These are phyloP conservation scores for Globisporangium uncinulatum DNA, from an alignment of 352 stramenopile genomes.

Conservation along the genomic window DNA sequence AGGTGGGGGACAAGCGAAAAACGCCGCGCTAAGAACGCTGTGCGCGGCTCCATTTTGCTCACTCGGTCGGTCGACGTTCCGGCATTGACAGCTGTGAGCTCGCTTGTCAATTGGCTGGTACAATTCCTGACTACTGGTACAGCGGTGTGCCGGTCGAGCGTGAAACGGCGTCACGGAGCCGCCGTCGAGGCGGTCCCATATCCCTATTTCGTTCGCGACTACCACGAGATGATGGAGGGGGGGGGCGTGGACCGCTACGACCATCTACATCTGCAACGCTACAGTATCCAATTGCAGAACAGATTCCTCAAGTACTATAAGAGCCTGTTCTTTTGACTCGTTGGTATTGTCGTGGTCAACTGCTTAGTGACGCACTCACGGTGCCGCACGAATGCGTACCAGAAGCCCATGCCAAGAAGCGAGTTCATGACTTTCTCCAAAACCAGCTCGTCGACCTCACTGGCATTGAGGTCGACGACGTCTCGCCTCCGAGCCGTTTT, in stretches of 20 bases:
- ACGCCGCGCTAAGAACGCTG: background rate
- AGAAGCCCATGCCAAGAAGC: too few relatives aligned
- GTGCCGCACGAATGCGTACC: background rate
- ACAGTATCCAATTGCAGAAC: background rate
- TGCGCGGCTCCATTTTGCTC: background rate
- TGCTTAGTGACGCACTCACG: background rate
- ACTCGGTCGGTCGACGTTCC: background rate
- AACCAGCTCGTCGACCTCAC: background rate
- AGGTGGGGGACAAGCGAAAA: background rate
- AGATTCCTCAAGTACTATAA: slow-evolving; percentile 3
- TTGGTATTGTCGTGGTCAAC: background rate
- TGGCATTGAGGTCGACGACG: too few relatives aligned
- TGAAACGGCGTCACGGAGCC: background rate
- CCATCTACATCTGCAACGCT: background rate
- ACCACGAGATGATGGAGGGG: background rate
- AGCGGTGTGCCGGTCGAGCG: background rate
- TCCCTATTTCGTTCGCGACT: background rate
- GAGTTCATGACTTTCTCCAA: background rate
- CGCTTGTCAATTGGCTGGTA: background rate
- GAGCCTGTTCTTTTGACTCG: background rate
- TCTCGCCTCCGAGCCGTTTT: too few relatives aligned
- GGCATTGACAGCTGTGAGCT: background rate
- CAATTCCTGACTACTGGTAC: background rate
- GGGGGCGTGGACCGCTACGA: background rate
- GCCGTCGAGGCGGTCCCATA: background rate